Evolutionary conservation across 2,329 filamentous ascomycete genomes (phyloP), one percentile per base, ranked within the genome.

Genomic region (Fusarium sarcochroum): DNA sequence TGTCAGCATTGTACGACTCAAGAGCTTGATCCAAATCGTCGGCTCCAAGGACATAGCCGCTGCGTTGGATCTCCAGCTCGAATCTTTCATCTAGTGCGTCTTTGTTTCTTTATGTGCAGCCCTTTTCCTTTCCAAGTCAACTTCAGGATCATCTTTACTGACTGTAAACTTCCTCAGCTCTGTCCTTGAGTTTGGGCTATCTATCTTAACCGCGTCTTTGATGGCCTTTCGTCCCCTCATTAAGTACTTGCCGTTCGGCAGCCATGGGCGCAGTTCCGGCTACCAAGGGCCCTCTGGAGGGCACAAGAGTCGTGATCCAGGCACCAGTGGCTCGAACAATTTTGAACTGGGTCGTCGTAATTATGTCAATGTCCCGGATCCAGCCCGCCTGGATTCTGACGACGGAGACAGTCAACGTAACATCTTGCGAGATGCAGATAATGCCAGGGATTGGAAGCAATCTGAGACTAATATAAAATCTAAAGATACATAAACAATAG

Each of bases 51-150:
- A 27, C 7, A 57, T 57, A 6, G 21, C 30, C 14, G 54, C 50
- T 6, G 54, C 54, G 2, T 27, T 57, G n/a, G 54, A 57, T 21
- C 40, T 41, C 6, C 54, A 57, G 15, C 47, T 57, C 3, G 47
- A 57, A 17, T 57, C 54, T 14, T 57, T 53, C 21, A 57, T 57
- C 8, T 53, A 53, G 38, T 57, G 27, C 3, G 54, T 44, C 10
- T 6, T 27, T 44, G 3, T 44, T n/a, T n/a, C 4, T n/a, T n/a
- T 25, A n/a, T 25, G 41, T 25, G 10, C 38, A 17, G 6, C n/a
- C 17, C 13, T 11, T 9, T 1, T 18, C 17, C 13, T 8, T 9
- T 1, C 7, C 3, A 3, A 4, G 3, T 14, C 2, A 3, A 14
- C 9, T 27, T 10, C 25, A 27, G 9, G 25, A 3, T 14, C 14